A percentile compares a stretch with the other conserved stretches of the same genome.
These are phyloP conservation scores for Xylariaceae sp. DNA, from an alignment of 2,329 filamentous ascomycete genomes.

Conservation along the genomic window DNA sequence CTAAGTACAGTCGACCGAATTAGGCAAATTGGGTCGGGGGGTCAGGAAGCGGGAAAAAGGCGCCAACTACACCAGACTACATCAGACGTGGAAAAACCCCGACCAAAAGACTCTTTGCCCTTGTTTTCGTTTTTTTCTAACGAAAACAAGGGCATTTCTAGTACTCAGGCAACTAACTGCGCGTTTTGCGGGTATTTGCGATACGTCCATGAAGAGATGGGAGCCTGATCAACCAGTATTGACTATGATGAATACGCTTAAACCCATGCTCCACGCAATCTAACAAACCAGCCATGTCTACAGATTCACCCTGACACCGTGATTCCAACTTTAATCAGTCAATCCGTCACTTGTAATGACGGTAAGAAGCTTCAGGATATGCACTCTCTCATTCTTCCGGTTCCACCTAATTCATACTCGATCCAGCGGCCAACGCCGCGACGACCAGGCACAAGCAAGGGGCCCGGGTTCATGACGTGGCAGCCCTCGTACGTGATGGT, in stretches of 20 bases:
- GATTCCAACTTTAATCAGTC: not conserved
- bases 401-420: slow-evolving; percentile 70
- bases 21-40: too few relatives aligned
- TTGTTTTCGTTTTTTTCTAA: too few relatives aligned
- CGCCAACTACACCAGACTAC: too few relatives aligned
- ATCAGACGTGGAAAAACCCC: too few relatives aligned
- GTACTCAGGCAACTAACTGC: too few relatives aligned
- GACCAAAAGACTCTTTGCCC: too few relatives aligned
- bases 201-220: not conserved
- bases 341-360: not conserved
- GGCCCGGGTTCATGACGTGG: slow-evolving; percentile 89
- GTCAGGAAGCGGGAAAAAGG: too few relatives aligned
- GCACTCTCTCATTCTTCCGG: slow-evolving; percentile 59
- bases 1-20: too few relatives aligned
- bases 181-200: not conserved
- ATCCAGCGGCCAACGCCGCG: slow-evolving; percentile 73
- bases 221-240: not conserved
- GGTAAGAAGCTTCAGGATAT: slow-evolving; percentile 40
- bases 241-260: slow-evolving; percentile 1
- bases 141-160: too few relatives aligned
- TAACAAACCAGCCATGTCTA: slow-evolving; percentile 4
- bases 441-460: slow-evolving; percentile 63
- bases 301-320: not conserved
- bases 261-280: slow-evolving; percentile 1
- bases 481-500: slow-evolving; percentile 91